phyloP scores from a whole-genome alignment of 805 yeast species.

The Yamadazyma takamatsuzukensis region DNA sequence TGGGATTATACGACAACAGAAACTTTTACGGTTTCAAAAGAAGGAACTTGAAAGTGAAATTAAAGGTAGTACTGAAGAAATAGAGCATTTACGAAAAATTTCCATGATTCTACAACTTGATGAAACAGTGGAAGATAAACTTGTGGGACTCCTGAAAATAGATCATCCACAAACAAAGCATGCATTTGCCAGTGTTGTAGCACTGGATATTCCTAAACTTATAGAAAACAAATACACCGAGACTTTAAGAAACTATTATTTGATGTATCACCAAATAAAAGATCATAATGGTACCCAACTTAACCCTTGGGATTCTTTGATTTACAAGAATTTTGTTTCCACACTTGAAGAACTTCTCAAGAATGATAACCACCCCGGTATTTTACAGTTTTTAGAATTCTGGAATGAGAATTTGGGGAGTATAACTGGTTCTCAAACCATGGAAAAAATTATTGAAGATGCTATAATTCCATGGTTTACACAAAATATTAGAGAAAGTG shows the following conservation, averaged over 20 bases:
- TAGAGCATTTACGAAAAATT: no score
- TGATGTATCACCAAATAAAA: constrained; percentile 2
- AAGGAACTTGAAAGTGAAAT: constrained; percentile 5
- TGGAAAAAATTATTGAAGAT: constrained; percentile 13
- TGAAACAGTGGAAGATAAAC: not conserved
- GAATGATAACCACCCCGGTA: constrained; percentile 3
- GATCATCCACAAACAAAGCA: constrained; percentile 6
- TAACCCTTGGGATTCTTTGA: constrained; percentile 18
- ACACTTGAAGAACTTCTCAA: not conserved
- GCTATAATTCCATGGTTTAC: constrained; percentile 17
- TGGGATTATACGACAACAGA: constrained; percentile 10
- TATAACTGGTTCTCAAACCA: constrained; percentile 10
- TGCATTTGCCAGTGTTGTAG: constrained; percentile 5
- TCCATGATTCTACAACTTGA: constrained; percentile 2
- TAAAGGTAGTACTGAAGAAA: not conserved
- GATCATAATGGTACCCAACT: constrained; percentile 4
- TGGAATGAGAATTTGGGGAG: constrained; percentile 15
- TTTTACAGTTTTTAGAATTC: constrained; percentile 12
- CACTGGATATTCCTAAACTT: constrained; percentile 1
- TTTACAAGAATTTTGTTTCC: constrained; percentile 9
- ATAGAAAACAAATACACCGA: constrained; percentile 1
- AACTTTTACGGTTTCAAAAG: constrained; percentile 6
- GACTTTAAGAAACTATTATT: not conserved
- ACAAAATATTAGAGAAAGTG: constrained; percentile 13
- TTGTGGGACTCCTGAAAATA: constrained; percentile 3